Evolutionary conservation across 805 yeast genomes (phyloP), one percentile per base, ranked within the genome.

Genomic region (Diddensiella caesifluorescens): DNA sequence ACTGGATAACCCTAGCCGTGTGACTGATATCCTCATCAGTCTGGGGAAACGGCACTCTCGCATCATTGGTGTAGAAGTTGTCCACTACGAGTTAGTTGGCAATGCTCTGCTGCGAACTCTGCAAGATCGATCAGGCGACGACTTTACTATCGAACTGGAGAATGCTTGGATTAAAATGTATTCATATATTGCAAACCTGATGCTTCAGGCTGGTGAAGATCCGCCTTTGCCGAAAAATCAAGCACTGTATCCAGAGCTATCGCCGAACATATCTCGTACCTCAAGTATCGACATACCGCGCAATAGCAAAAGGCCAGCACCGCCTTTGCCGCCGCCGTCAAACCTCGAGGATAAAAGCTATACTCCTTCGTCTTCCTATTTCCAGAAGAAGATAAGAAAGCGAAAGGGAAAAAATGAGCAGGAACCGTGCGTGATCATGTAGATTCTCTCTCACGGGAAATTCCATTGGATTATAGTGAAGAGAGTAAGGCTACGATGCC

Each of bases 21-120:
- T 84, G 51, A 80, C 81, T 52, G 80, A 71, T 20, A 79, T 79
- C 42, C 62, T 86, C 38, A 65, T 65, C 33, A 73, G 74, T 35
- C 62, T 85, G 50, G 94, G 89, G 1, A 83, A 82, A 56, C 67
- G 85, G 39, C 95, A 86, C 59, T 67, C 86, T 2, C 65, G 95
- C 50, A 79, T 85, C 38, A 64, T 85, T 47, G 86, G 85, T 12
- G 80, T 83, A 29, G 87, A 81, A 16, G 50, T 49, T 21, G 48
- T 39, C 19, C 59, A 57, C 42, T 56, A 51, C 41, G 61, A 56
- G 38, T 41, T 51, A 30, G 55, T 56, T 16, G 61, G 61, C 15
- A 49, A 48, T 30, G 59, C 60, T 13, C 38, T 56, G 38, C 42
- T 56, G 20, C 39, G 45, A 21, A 57, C 61, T 10, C 42, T 56